phyloP scores from a whole-genome alignment of 2,329 filamentous ascomycete genomes.

The Cadophora sp. region DNA sequence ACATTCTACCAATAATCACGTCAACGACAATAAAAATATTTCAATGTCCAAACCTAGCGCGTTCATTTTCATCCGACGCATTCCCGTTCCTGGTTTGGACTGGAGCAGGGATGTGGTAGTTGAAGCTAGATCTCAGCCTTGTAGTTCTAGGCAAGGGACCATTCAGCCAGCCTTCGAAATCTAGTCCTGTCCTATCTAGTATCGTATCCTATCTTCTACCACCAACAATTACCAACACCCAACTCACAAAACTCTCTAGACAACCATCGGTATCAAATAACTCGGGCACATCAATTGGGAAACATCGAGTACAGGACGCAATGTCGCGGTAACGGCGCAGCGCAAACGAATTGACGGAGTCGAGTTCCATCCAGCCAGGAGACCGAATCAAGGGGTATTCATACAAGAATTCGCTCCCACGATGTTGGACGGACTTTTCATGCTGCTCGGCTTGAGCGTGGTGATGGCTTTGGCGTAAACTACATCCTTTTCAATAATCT shows the following conservation, averaged over 20 bases:
- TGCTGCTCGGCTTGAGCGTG: constrained; percentile 47
- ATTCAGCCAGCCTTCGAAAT: neutral
- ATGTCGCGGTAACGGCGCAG: constrained; percentile 36
- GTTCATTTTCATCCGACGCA: constrained; percentile 34
- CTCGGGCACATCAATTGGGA: constrained; percentile 4
- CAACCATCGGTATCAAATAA: neutral
- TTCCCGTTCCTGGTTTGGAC: constrained; percentile 16
- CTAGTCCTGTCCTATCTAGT: neutral
- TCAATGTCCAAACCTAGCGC: constrained; percentile 20
- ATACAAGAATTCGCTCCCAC: constrained; percentile 17
- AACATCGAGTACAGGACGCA: neutral
- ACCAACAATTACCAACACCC: constrained; percentile 15
- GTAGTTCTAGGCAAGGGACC: constrained; percentile 11
- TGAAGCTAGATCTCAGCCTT: constrained; percentile 32
- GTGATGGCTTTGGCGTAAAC: constrained; percentile 63
- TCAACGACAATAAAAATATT: neutral
- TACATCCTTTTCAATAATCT: neutral
- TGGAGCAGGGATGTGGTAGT: constrained; percentile 23
- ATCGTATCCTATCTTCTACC: neutral
- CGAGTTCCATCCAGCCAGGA: constrained; percentile 7
- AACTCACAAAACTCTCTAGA: neutral
- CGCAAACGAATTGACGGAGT: constrained; percentile 20
- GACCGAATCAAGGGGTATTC: constrained; percentile 28
- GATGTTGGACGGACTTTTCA: constrained; percentile 46
- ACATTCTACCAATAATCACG: no score